Evolutionary conservation across 768 basidiomycete species (phyloP), one percentile per base, ranked within the genome.

Genomic region (Trametes punicea): DNA sequence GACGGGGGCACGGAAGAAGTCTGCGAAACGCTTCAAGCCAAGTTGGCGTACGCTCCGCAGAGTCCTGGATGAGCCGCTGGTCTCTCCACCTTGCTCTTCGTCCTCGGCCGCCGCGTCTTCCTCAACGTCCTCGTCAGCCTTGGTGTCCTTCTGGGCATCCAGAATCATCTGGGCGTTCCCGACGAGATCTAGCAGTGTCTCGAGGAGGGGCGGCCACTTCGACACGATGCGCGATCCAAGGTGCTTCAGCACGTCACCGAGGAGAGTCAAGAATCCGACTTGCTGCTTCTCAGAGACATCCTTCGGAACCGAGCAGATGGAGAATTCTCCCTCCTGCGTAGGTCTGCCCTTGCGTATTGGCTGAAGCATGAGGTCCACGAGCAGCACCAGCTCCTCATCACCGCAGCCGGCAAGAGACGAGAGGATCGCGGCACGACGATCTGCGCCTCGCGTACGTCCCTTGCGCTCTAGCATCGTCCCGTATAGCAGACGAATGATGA

Each of bases 341-440:
- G 4, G 74, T 71, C 53, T 53, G 53, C 33, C 55, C 39, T 36
- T 52, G 18, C 45, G 27, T 56, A 95, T 78, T 0, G 91, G 90
- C 46, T 78, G 77, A 36, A 98, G 69, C 93, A 98, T 98, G 53
- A 98, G 76, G 60, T 93, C 87, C 16, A 95, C 83, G 0, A 99
- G 75, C 1, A 91, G 73, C 0, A 74, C 74, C 6, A 98, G 77
- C 66, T 98, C 96, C 15, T 81, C 76, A 39, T 88, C 77, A 0
- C 78, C 76, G 65, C 90, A 94, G 2, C 81, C 81, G 0, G 79
- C 81, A 16, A 98, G 74, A 0, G 86, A 73, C 15, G 82, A 75
- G 36, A 98, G 73, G 20, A 97, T 82, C 2, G 93, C 91, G 7
- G 84, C 80, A 51, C 88, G 79, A 20, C 90, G 84, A 5, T 79